Evolutionary conservation across 1,139 yeast genomes (phyloP).

Genomic region (Magnusiomyces paraingens): DNA sequence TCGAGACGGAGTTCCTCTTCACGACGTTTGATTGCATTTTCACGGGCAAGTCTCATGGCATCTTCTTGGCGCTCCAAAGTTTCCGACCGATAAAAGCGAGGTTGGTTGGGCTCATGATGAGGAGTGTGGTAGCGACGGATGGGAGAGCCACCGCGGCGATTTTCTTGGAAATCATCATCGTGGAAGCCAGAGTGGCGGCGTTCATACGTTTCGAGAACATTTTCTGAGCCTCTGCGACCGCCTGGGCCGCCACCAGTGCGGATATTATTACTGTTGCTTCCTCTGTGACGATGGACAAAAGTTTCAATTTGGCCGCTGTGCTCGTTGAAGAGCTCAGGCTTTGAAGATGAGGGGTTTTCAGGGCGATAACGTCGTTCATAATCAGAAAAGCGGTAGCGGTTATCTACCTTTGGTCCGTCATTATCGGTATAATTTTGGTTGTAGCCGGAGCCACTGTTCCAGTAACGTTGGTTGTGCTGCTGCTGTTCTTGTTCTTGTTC

Average conservation of each 20-base stretch:
- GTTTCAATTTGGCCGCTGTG: slow-evolving; percentile 29
- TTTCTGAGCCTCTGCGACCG: neutral
- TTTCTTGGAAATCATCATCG: neutral
- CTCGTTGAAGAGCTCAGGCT: slow-evolving; percentile 31
- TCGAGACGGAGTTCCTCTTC: slow-evolving; percentile 32
- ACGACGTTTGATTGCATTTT: slow-evolving; percentile 19
- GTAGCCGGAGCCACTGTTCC: neutral
- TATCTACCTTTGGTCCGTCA: slow-evolving; percentile 10
- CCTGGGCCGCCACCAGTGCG: neutral
- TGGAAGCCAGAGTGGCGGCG: neutral
- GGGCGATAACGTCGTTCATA: slow-evolving; percentile 28
- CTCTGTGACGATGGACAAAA: slow-evolving; percentile 1
- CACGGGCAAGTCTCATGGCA: slow-evolving; percentile 26
- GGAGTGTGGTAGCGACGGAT: neutral
- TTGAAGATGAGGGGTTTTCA: slow-evolving; percentile 22
- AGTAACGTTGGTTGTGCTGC: slow-evolving; percentile 15
- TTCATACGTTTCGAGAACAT: neutral
- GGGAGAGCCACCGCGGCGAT: neutral
- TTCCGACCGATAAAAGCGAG: neutral
- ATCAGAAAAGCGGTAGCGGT: slow-evolving; percentile 27
- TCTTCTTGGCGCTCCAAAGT: slow-evolving; percentile 30
- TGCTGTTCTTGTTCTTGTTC: slow-evolving; percentile 7
- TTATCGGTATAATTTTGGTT: slow-evolving; percentile 11
- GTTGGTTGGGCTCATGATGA: neutral
- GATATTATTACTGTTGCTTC: neutral